Base-by-base conservation (phyloP, 2,329 filamentous ascomycete species). In the Chaetomium strumarium region DNA sequence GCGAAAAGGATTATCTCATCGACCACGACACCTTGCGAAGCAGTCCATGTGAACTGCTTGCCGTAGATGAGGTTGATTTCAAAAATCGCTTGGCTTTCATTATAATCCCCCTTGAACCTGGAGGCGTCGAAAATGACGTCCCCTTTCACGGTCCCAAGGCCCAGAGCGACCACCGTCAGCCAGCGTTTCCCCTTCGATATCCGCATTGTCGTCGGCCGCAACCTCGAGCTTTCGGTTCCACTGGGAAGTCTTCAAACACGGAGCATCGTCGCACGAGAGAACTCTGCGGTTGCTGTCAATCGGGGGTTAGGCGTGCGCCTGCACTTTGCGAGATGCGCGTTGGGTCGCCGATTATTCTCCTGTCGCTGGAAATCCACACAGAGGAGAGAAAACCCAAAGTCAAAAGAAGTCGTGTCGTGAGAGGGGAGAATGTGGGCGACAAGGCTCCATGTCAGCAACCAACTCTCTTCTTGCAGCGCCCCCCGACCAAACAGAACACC, bases 101-200 rank as follows among this genome's bases (percentile, higher is more conserved):
- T 6, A 16, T 49, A 49, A 2, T 43, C 40, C 16, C 46, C 34
- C 5, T 19, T 8, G 7, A 37, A 37, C 5, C 33, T 34, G 33
- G 14, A 2, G 3, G 13, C 5, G 7, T 12, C 13, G 29, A 52
- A 52, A 11, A 1, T 39, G 38, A 52, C 52, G 30, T 31, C 40
- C n/a, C 20, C 55, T 7, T 40, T 49, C 12, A 31, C 55, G 11
- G 41, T 38, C 17, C 52, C 51, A 1, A 53, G 14, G 3, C 37
- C 31, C 39, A 59, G 39, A 19, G 51, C 53, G 5, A 37, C 52
- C 36, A 33, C 51, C 20, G 46, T 51, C 17, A 60, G 52, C 52
- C 60, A 62, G 14, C 31, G 38, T 38, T 36, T 41, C 33, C 43
- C 34, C 36, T 19, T 36, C 14, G 43, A 42, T 57, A 60, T 57